Conservation (phyloP, 345 rosid genomes). For the Brassica rapa region DNA sequence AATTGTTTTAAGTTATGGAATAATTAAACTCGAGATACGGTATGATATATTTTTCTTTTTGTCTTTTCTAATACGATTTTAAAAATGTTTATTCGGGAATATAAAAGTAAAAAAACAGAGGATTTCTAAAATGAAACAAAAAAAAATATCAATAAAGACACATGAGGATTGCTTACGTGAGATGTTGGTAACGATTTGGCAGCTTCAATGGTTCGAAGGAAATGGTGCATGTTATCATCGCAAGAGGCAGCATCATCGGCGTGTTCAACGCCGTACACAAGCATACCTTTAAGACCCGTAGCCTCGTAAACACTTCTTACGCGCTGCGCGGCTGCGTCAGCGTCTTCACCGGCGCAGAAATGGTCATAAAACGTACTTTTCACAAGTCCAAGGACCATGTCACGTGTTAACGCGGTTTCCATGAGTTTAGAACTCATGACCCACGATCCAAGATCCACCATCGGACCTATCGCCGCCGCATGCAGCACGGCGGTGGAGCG, state of each 20-base stretch:
- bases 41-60: background rate
- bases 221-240: conserved; percentile 61
- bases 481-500: conserved; percentile 58
- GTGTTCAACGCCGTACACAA: conserved; percentile 75
- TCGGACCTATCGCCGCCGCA: conserved; percentile 54
- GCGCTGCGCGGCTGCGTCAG: conserved; percentile 46
- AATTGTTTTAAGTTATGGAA: background rate
- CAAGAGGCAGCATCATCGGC: conserved; percentile 58
- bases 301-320: conserved; percentile 48
- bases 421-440: conserved; percentile 71
- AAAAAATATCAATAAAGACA: background rate
- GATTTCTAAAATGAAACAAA: background rate
- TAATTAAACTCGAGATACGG: background rate
- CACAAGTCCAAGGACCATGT: conserved; percentile 40
- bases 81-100: background rate
- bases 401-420: conserved; percentile 49
- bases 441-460: conserved; percentile 77
- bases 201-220: conserved; percentile 55
- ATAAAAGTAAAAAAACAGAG: background rate
- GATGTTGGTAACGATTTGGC: conserved; percentile 63
- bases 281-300: conserved; percentile 73
- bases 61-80: background rate
- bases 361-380: conserved; percentile 72
- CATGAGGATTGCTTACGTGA: conserved; percentile 49
- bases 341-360: conserved; percentile 78